A percentile compares a stretch with the other conserved stretches of the same genome.
Conservation (phyloP, 1,139 yeast genomes). For the Saccharomyces hybrid region DNA sequence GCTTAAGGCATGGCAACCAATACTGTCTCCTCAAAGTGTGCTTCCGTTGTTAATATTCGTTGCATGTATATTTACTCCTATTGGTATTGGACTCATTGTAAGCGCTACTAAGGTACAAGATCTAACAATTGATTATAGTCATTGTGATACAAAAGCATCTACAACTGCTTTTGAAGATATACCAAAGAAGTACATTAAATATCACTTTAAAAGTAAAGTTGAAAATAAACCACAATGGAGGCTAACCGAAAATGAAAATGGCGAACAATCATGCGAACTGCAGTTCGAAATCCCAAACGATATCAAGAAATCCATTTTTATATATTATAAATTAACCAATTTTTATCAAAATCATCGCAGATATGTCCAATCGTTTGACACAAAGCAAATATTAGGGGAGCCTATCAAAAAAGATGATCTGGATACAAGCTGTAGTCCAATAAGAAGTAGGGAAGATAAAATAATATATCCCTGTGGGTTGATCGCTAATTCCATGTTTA, state of each 20-base stretch:
- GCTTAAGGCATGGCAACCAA: conserved; percentile 78
- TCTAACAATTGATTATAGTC: conserved; percentile 49
- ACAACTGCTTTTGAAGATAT: conserved; percentile 35
- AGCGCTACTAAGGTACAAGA: conserved; percentile 55
- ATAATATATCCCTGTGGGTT: conserved; percentile 88
- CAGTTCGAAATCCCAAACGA: conserved; percentile 54
- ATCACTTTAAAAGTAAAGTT: conserved; percentile 43
- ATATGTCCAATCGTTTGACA: conserved; percentile 63
- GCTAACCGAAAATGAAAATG: conserved; percentile 34
- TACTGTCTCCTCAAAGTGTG: conserved; percentile 68
- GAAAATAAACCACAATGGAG: conserved; percentile 49
- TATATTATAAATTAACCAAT: conserved; percentile 65
- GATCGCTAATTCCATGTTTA: conserved; percentile 87
- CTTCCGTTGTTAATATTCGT: conserved; percentile 55
- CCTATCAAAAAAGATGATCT: conserved; percentile 39
- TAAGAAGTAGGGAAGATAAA: conserved; percentile 46
- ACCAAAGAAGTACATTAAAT: conserved; percentile 44
- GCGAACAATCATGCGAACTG: conserved; percentile 41
- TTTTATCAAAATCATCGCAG: conserved; percentile 74
- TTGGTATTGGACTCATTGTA: conserved; percentile 59
- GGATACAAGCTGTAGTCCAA: conserved; percentile 71
- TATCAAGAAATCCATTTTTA: conserved; percentile 50
- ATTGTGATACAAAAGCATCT: conserved; percentile 42
- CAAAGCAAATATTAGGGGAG: conserved; percentile 54
- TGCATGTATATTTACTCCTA: conserved; percentile 64